Percentiles rank a stretch among this genome's conserved stretches.
phyloP scores from a whole-genome alignment of 495 filamentous ascomycete species.

The Talaromyces wortmannii region DNA sequence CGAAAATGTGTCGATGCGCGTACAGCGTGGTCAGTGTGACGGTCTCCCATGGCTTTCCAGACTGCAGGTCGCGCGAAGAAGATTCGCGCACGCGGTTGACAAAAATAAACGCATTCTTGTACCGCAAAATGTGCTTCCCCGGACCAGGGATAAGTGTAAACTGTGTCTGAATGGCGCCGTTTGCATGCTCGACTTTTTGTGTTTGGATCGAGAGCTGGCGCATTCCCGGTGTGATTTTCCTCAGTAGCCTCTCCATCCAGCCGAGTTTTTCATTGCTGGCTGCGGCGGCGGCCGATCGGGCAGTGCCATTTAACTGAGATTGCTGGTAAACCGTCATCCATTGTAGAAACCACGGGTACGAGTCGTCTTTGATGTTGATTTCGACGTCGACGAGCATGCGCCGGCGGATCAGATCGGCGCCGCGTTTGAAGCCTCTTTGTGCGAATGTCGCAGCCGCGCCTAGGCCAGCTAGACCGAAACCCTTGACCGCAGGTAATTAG shows the following conservation, averaged over 20 bases:
- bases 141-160: conserved; percentile 89
- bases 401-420: conserved; percentile 63
- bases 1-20: conserved; percentile 76
- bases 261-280: conserved; percentile 21
- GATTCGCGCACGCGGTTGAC: conserved; percentile 78
- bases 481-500: conserved; percentile 26
- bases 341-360: conserved; percentile 87
- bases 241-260: conserved; percentile 44
- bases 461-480: conserved; percentile 81
- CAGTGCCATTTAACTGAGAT: conserved; percentile 38
- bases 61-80: conserved; percentile 61
- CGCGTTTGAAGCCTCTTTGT: conserved; percentile 63
- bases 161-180: conserved; percentile 64
- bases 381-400: conserved; percentile 92
- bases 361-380: conserved; percentile 86
- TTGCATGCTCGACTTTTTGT: conserved; percentile 47
- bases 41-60: conserved; percentile 88
- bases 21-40: conserved; percentile 90
- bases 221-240: conserved; percentile 53
- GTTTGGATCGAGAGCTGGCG: conserved; percentile 67
- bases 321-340: conserved; percentile 86
- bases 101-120: conserved; percentile 76
- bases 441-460: conserved; percentile 70
- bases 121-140: conserved; percentile 78
- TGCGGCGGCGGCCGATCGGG: conserved; percentile 15